These are phyloP conservation scores for Hyparrhenia diplandra DNA, from an alignment of 176 grass and related monocot species.

Conservation along the genomic window DNA sequence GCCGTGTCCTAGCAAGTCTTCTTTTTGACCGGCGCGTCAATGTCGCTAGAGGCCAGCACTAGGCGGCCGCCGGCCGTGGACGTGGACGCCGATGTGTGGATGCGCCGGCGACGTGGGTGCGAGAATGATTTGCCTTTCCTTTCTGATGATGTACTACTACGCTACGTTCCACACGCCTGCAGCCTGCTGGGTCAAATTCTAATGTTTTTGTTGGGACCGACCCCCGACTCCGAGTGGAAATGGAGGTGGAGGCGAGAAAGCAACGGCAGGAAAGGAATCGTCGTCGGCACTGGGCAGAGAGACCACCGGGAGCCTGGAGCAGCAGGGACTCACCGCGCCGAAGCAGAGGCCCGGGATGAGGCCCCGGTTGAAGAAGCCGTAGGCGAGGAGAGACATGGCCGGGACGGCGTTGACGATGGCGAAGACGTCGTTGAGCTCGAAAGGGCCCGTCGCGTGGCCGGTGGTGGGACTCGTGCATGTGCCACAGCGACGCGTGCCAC, in stretches of 20 bases:
- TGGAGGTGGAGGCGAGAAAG: background rate
- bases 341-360: conserved; percentile 84
- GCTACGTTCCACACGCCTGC: conserved; percentile 8
- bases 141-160: background rate
- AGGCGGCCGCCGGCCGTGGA: background rate
- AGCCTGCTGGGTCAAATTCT: conserved; percentile 4
- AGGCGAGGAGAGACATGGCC: conserved; percentile 69
- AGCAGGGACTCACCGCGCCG: conserved; percentile 63
- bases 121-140: background rate
- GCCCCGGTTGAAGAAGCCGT: conserved; percentile 74
- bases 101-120: background rate
- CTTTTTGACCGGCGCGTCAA: background rate
- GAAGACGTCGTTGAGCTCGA: conserved; percentile 97
- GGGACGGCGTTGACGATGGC: conserved; percentile 86
- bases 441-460: conserved; percentile 68
- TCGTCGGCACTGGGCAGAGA: no score
- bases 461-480: conserved; percentile 95
- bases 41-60: background rate
- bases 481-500: conserved; percentile 84
- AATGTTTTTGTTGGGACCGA: background rate
- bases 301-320: no score
- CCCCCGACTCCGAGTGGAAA: no score
- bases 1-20: background rate
- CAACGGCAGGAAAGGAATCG: background rate
- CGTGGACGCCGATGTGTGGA: background rate